Base-by-base conservation (phyloP, 371 early-diverging fungal species). In the Gilbertella persicaria region DNA sequence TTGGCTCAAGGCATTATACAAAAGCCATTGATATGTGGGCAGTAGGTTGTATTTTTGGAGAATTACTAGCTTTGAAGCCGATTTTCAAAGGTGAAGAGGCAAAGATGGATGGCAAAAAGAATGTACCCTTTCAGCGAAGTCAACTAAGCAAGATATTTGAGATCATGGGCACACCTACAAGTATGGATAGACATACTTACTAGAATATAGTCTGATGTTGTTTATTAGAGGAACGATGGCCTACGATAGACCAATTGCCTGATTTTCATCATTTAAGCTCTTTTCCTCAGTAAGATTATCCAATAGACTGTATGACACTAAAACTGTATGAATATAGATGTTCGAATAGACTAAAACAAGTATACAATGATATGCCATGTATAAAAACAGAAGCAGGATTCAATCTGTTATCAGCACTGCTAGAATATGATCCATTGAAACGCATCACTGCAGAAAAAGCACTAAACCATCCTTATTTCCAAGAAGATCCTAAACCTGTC, bases 11-110 rank as follows among this genome's bases (percentile, higher is more conserved):
- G 16, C 92, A 95, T 65, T 98, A 99, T 65, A 90, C 94, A 12
- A 94, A 88, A 49, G 93, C 96, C 5, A 81, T 99, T 14, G 92
- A 89, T 68, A 89, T 97, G 68, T 98, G 98, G 98, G 92, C 95
- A 4, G 82, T 95, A 4, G 98, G 98, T 5, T 97, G 96, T 58
- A 96, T 98, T 28, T 94, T 95, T 79, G 97, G 90, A 12, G 98
- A 98, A 64, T 68, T 98, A 50, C 71, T 97, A 28, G 84, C 89
- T 3, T 73, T 93, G 25, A 83, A 87, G 38, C 95, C 96, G 6
- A 86, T 98, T 19, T 98, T 98, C 66, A 93, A 93, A 63, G 97
- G 96, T 33, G 96, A 96, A 55, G 97, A 95, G 64, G 91, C 86
- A 23, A 94, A 94, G 58, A 93, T 94, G 79, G 94, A 94, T 61